phyloP scores from a whole-genome alignment of 805 yeast species.

The Barnettozyma wickerhamii region DNA sequence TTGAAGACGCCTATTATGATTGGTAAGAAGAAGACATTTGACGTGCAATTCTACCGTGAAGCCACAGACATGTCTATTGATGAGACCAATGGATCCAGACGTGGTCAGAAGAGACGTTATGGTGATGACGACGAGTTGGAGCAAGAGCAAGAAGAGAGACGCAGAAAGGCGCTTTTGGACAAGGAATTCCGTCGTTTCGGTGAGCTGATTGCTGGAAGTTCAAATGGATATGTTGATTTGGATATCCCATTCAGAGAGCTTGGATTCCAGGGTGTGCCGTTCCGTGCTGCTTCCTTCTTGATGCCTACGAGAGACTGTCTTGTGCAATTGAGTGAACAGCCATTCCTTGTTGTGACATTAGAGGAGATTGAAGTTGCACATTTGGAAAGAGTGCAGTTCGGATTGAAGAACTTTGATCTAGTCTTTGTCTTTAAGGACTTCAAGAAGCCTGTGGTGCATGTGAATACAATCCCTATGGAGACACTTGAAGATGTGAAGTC shows the following conservation, averaged over 20 bases:
- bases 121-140: slow-evolving; percentile 99
- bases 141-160: slow-evolving; percentile 97
- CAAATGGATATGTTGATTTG: slow-evolving; percentile 77
- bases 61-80: slow-evolving; percentile 95
- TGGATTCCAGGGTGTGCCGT: slow-evolving; percentile 97
- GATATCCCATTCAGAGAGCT: slow-evolving; percentile 94
- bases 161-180: slow-evolving; percentile 85
- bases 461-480: slow-evolving; percentile 93
- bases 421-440: slow-evolving; percentile 97
- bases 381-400: slow-evolving; percentile 95
- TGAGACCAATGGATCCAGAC: slow-evolving; percentile 92
- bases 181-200: slow-evolving; percentile 88
- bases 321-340: slow-evolving; percentile 91
- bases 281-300: slow-evolving; percentile 87
- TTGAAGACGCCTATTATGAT: slow-evolving; percentile 89
- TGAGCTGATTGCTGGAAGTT: slow-evolving; percentile 85
- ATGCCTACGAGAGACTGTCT: slow-evolving; percentile 97
- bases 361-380: slow-evolving; percentile 93
- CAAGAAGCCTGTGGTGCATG: slow-evolving; percentile 79
- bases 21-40: slow-evolving; percentile 93
- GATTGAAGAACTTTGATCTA: slow-evolving; percentile 91
- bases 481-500: slow-evolving; percentile 87
- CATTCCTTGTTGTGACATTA: slow-evolving; percentile 86
- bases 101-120: slow-evolving; percentile 65
- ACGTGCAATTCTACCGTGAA: slow-evolving; percentile 94